These are phyloP conservation scores for Mycena chlorophos DNA, from an alignment of 768 basidiomycete species.

Conservation along the genomic window DNA sequence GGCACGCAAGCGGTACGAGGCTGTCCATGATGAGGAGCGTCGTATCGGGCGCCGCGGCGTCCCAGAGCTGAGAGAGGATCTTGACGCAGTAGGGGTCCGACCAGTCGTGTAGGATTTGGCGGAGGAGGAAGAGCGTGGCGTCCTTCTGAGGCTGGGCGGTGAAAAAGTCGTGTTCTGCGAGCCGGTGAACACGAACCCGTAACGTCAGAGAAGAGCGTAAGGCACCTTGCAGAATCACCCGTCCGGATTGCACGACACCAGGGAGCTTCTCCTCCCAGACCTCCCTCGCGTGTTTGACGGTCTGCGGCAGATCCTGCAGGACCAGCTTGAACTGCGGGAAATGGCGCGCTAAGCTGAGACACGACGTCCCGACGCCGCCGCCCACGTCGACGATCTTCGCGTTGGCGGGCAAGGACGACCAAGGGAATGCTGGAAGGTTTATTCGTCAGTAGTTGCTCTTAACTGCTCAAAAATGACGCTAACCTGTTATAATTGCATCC, in stretches of 20 bases:
- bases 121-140: constrained; percentile 29
- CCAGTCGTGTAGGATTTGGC: constrained; percentile 33
- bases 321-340: not conserved
- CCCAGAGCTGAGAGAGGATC: constrained; percentile 28
- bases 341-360: not conserved
- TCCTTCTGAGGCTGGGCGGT: constrained; percentile 26
- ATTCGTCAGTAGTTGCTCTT: not conserved
- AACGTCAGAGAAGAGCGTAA: too few species aligned
- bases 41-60: constrained; percentile 26
- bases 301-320: not conserved
- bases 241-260: not conserved
- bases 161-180: constrained; percentile 31
- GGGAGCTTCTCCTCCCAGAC: not conserved
- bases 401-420: constrained; percentile 6
- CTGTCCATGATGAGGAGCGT: constrained; percentile 30
- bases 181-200: not conserved
- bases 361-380: constrained; percentile 28
- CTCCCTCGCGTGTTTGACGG: not conserved
- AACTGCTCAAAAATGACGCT: not conserved
- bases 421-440: constrained; percentile 9
- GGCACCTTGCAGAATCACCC: not conserved
- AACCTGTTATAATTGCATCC: constrained; percentile 6
- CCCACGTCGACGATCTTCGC: constrained; percentile 36
- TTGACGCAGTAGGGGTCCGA: constrained; percentile 21
- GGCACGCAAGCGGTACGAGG: constrained; percentile 17